These are phyloP conservation scores for Ogataea glucozyma DNA, from an alignment of 805 yeast genomes.

Conservation along the genomic window DNA sequence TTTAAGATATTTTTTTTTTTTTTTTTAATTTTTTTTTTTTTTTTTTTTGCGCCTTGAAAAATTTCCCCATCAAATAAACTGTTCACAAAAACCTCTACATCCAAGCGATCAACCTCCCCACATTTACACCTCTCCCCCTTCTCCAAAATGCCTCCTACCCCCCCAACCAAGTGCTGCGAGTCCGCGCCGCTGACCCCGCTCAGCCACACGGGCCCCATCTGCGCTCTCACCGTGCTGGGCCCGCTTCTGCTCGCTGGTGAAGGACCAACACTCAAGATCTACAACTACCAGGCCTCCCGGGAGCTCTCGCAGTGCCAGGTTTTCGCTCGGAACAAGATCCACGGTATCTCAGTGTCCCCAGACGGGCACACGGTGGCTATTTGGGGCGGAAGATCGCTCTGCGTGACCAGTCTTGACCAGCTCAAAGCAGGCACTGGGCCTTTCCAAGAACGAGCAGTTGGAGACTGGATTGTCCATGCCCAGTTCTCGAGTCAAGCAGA, in stretches of 20 bases:
- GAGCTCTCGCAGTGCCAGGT: conserved; percentile 44
- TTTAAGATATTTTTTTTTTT: background rate
- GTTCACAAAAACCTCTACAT: no score
- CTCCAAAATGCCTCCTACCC: no score
- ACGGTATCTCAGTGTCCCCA: conserved; percentile 55
- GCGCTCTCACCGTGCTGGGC: conserved; percentile 52
- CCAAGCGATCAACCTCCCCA: no score
- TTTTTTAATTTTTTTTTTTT: background rate
- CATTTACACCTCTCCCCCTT: no score
- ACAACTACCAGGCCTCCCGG: conserved; percentile 40
- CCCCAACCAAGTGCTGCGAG: no score
- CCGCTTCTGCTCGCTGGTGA: conserved; percentile 58
- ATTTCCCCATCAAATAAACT: no score
- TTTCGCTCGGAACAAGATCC: conserved; percentile 77
- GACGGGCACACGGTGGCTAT: conserved; percentile 39
- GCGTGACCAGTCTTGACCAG: conserved; percentile 40
- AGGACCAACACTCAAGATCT: conserved; percentile 66
- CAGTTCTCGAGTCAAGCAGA: conserved; percentile 46
- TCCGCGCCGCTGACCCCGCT: conserved; percentile 14
- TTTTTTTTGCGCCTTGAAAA: no score
- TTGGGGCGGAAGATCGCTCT: conserved; percentile 75
- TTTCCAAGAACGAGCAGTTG: conserved; percentile 50
- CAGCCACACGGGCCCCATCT: conserved; percentile 66
- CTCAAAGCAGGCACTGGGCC: conserved; percentile 17
- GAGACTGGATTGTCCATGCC: conserved; percentile 79